These are phyloP conservation scores for Planoprotostelium fungivorum DNA, from an alignment of 78 protist genomes.

Conservation along the genomic window DNA sequence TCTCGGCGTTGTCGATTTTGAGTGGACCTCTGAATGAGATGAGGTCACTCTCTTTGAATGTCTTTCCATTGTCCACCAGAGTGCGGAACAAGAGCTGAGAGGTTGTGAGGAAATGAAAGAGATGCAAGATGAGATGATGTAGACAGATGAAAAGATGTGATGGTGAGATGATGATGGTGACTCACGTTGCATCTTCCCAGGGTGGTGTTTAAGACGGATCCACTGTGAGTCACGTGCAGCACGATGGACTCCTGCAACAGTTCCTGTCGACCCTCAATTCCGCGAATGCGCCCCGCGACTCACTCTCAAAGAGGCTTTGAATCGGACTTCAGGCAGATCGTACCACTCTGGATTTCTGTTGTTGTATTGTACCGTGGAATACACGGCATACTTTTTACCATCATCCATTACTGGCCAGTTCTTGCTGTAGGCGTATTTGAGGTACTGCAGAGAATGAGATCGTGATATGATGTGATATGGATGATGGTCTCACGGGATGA, in stretches of 20 bases:
- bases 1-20: background rate
- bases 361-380: background rate
- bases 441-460: background rate
- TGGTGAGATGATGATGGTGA: no score
- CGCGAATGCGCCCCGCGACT: background rate
- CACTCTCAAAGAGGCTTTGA: background rate
- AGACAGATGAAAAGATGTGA: no score
- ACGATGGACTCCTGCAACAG: background rate
- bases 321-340: background rate
- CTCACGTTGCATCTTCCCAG: background rate
- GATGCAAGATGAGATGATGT: no score
- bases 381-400: background rate
- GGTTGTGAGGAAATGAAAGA: background rate
- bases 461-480: background rate
- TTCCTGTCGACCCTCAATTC: background rate
- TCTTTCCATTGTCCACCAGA: background rate
- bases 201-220: background rate
- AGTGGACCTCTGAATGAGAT: background rate
- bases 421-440: background rate
- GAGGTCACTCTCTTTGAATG: background rate
- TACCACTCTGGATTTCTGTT: background rate
- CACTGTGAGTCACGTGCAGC: slow-evolving; percentile 1
- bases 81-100: background rate
- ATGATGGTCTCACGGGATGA: background rate
- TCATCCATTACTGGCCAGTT: background rate